Percentiles rank a stretch among this genome's conserved stretches.
phyloP scores from a whole-genome alignment of 306 rosid genomes.

The Malus asiatica region DNA sequence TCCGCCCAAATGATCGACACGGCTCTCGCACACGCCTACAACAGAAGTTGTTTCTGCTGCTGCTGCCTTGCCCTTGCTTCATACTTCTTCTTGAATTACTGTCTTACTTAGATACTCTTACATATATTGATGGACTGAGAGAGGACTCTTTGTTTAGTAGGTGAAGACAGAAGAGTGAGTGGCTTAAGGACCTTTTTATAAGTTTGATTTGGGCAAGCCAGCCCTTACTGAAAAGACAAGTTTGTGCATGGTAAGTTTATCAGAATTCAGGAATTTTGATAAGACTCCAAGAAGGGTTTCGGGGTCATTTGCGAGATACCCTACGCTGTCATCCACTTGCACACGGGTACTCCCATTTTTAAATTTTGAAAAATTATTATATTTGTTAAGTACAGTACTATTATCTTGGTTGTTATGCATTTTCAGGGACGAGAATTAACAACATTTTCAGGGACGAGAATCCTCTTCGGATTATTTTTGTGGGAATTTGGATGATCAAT shows the following conservation, averaged over 20 bases:
- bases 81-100: not conserved
- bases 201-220: not conserved
- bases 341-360: constrained; percentile 5
- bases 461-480: fast-evolving
- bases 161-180: not conserved
- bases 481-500: too few species aligned
- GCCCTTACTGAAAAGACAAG: not conserved
- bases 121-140: not conserved
- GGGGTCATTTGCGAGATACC: not conserved
- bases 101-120: not conserved
- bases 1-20: constrained; percentile 44
- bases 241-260: not conserved
- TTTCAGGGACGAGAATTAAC: too few species aligned
- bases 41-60: constrained; percentile 19
- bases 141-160: not conserved
- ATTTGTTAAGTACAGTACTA: too few species aligned
- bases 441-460: too few species aligned
- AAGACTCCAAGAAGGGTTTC: not conserved
- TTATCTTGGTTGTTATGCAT: too few species aligned
- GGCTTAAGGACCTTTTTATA: not conserved
- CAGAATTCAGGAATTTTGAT: not conserved
- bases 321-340: constrained; percentile 12
- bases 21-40: constrained; percentile 25
- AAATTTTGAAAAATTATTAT: not conserved
- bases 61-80: not conserved